Conservation (phyloP, 129 eudicot species). For the Gnaphalium uliginosum region DNA sequence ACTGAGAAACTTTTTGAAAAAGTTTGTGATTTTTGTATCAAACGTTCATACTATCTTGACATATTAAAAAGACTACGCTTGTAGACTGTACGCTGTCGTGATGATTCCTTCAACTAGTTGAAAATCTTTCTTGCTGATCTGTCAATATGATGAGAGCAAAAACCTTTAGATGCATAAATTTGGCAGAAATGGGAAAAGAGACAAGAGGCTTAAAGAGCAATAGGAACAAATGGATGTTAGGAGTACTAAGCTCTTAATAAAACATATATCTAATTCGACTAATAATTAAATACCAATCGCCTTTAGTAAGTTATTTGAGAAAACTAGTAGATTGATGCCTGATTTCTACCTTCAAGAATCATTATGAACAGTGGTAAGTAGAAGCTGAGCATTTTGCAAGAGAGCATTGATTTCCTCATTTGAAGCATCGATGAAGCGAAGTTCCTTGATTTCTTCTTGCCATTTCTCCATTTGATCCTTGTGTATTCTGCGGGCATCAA, state of each 20-base stretch:
- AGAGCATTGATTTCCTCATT: slow-evolving; percentile 69
- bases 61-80: neutral
- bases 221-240: slow-evolving; percentile 12
- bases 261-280: neutral
- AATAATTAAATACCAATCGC: neutral
- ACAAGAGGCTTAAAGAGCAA: neutral
- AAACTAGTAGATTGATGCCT: slow-evolving; percentile 6
- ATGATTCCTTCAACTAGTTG: neutral
- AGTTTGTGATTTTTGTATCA: neutral
- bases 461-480: slow-evolving; percentile 88
- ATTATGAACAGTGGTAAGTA: slow-evolving; percentile 59
- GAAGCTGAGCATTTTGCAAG: slow-evolving; percentile 63
- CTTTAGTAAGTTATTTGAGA: neutral
- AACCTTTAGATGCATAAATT: neutral
- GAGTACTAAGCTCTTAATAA: neutral
- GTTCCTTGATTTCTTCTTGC: slow-evolving; percentile 88
- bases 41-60: neutral
- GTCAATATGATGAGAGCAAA: slow-evolving; percentile 3
- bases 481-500: slow-evolving; percentile 63
- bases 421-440: slow-evolving; percentile 71
- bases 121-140: slow-evolving; percentile 19
- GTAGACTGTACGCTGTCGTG: neutral
- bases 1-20: neutral
- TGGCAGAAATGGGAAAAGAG: slow-evolving; percentile 4
- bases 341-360: slow-evolving; percentile 48